These are phyloP conservation scores for Colletotrichum incanum DNA, from an alignment of 2,329 filamentous ascomycete species.

Conservation along the genomic window DNA sequence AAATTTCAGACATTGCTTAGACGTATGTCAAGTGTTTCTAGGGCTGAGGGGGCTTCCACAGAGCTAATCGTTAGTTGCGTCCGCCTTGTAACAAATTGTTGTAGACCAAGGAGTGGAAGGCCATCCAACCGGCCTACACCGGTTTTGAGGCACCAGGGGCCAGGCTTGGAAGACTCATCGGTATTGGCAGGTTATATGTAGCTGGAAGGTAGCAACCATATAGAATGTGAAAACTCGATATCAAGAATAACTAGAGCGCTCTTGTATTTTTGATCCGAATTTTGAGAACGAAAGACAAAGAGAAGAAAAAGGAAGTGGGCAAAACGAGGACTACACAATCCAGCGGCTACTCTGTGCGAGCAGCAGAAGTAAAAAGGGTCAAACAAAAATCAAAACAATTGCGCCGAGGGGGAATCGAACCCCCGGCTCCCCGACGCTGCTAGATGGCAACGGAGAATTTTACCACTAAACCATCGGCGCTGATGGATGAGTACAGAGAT, in stretches of 20 bases:
- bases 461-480: conserved; percentile 44
- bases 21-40: background rate
- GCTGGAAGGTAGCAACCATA: background rate
- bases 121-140: background rate
- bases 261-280: background rate
- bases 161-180: background rate
- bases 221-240: background rate
- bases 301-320: background rate
- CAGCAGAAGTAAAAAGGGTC: background rate
- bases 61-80: background rate
- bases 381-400: background rate
- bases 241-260: background rate
- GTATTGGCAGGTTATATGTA: too few relatives aligned
- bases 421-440: conserved; percentile 43
- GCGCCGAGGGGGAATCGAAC: conserved; percentile 44
- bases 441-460: conserved; percentile 43
- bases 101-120: background rate
- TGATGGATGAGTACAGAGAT: background rate
- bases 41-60: background rate
- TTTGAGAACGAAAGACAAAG: background rate
- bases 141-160: background rate
- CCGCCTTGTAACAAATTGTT: too few relatives aligned
- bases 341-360: background rate
- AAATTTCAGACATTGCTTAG: too few relatives aligned
- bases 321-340: too few relatives aligned